These are phyloP conservation scores for Nemania diffusa DNA, from an alignment of 2,329 filamentous ascomycete species.

Conservation along the genomic window DNA sequence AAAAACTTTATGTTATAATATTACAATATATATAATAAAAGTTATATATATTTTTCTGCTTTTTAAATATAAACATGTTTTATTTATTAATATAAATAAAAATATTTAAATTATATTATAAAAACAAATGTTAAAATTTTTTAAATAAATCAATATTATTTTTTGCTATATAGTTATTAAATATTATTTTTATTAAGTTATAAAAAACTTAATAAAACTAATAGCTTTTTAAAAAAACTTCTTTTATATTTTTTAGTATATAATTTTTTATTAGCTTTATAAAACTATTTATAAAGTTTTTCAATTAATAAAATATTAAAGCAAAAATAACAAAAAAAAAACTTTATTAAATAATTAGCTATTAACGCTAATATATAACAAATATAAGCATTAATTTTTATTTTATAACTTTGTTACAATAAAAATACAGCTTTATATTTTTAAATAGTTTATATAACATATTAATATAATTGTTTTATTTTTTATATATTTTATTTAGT, in stretches of 20 bases:
- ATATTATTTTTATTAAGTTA: neutral
- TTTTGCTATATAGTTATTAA: neutral
- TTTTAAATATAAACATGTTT: neutral
- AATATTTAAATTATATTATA: neutral
- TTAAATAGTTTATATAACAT: neutral
- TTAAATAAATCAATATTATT: neutral
- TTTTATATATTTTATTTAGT: neutral
- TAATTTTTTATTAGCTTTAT: neutral
- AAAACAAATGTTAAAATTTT: neutral
- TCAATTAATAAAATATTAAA: neutral
- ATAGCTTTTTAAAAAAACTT: neutral
- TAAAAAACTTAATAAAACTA: conserved; percentile 1
- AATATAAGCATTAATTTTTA: conserved; percentile 3
- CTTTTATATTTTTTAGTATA: neutral
- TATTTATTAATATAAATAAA: neutral
- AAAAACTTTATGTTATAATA: neutral
- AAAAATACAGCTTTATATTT: neutral
- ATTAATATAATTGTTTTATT: neutral
- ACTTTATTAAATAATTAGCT: neutral
- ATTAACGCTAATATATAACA: neutral
- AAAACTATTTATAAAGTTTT: neutral
- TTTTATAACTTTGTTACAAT: neutral
- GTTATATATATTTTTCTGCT: neutral
- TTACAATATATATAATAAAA: neutral
- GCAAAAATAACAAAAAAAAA: neutral